Evolutionary conservation across 1,139 yeast species (phyloP).

Genomic region (Nakaseomyces glabratus): DNA sequence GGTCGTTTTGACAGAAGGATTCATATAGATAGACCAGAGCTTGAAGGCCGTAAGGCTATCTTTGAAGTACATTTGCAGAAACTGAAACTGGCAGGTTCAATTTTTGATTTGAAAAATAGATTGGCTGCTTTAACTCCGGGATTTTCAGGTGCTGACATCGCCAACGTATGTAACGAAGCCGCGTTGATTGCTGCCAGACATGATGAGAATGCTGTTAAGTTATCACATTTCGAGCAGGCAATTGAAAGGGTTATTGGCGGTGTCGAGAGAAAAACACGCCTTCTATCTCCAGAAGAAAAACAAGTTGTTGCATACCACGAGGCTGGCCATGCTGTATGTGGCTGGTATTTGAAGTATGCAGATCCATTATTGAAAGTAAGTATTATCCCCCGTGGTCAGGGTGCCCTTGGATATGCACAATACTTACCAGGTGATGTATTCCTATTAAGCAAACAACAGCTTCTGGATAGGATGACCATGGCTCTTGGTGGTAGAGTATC

Average conservation of each 20-base stretch:
- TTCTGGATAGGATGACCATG: conserved; percentile 88
- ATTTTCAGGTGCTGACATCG: conserved; percentile 96
- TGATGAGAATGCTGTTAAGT: conserved; percentile 56
- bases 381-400: conserved; percentile 93
- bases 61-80: conserved; percentile 75
- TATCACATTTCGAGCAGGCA: conserved; percentile 85
- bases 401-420: conserved; percentile 97
- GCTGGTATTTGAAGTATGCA: conserved; percentile 85
- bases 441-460: conserved; percentile 67
- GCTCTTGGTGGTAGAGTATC: conserved; percentile 94
- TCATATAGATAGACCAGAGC: conserved; percentile 82
- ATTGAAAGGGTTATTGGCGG: conserved; percentile 98
- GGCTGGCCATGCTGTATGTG: conserved; percentile 98
- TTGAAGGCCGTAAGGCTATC: conserved; percentile 87
- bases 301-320: conserved; percentile 92
- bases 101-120: conserved; percentile 63
- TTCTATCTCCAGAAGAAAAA: conserved; percentile 76
- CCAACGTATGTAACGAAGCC: conserved; percentile 94
- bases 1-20: conserved; percentile 96
- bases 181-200: conserved; percentile 92
- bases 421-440: conserved; percentile 92
- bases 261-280: conserved; percentile 78
- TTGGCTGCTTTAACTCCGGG: conserved; percentile 96
- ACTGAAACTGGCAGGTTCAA: conserved; percentile 42
- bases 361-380: conserved; percentile 92